Base-by-base conservation (phyloP, 768 basidiomycete genomes). In the Chalciporus chontae region DNA sequence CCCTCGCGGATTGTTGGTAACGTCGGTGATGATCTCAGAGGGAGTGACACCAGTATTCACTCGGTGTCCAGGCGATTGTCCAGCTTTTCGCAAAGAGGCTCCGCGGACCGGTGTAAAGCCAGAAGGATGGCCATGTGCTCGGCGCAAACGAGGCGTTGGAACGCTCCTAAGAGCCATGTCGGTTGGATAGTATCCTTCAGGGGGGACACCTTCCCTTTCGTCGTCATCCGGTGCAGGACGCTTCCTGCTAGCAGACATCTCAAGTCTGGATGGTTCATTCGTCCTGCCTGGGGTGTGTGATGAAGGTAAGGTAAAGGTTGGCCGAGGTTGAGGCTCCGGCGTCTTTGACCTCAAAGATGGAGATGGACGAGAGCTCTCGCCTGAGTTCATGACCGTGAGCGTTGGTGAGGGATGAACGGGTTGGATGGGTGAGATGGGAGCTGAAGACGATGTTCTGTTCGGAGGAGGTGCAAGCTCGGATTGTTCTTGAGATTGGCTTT, bases 191-290 rank as follows among this genome's bases (percentile, higher is more conserved):
- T 83, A 70, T 79, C 87, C 84, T 60, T 90, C 86, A 0, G 79
- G 76, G 21, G 86, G 84, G 23, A 85, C 67, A 45, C 76, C 74
- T 66, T 77, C 61, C 54, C 74, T 70, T 43, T 88, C 86, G 54
- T 85, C 86, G 57, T 90, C 87, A 48, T 90, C 88, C 2, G 89
- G 88, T 23, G 81, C 84, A 19, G 80, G 78, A 10, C 88, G 78
- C 62, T 90, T 90, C 71, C 81, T 84, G 26, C 85, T 83, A 24
- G 67, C 60, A 31, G 79, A 76, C 6, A 58, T 51, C 14, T 77
- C 68, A 18, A 70, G 37, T 10, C 42, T 63, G 40, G 72, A 63
- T 36, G 69, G 63, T 43, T 54, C 62, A 47, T 23, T 56, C 59
- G 40, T 59, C 65, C 51, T 51, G 54, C 80, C 77, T 19, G 83